Evolutionary conservation across 768 basidiomycete species (phyloP).

Genomic region (Polyporus arcularius): DNA sequence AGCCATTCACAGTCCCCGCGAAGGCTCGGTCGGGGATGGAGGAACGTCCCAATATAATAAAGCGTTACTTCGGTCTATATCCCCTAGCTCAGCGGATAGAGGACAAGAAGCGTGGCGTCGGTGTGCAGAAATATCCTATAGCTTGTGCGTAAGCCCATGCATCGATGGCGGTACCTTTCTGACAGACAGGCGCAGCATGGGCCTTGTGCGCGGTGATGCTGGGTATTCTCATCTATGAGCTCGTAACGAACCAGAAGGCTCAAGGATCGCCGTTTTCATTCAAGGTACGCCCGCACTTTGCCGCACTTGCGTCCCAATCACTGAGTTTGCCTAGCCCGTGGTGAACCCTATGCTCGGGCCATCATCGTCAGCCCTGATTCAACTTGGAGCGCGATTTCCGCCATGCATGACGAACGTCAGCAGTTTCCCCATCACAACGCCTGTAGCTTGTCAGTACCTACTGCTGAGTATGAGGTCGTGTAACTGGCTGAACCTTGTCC

Average conservation of each 20-base stretch:
- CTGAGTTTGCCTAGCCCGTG: slow-evolving; percentile 50
- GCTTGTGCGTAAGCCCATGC: slow-evolving; percentile 52
- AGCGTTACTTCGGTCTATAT: slow-evolving; percentile 35
- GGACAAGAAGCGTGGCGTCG: slow-evolving; percentile 83
- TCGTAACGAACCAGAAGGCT: slow-evolving; percentile 69
- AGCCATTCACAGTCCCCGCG: slow-evolving; percentile 41
- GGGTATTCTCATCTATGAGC: slow-evolving; percentile 80
- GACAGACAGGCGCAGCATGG: slow-evolving; percentile 53
- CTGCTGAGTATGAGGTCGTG: background rate
- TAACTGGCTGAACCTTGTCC: slow-evolving; percentile 8
- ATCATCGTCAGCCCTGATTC: slow-evolving; percentile 78
- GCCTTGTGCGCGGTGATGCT: slow-evolving; percentile 65
- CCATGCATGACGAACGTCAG: slow-evolving; percentile 84
- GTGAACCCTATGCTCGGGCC: slow-evolving; percentile 94
- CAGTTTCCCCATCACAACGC: slow-evolving; percentile 53
- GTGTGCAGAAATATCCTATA: slow-evolving; percentile 78
- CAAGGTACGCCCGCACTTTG: slow-evolving; percentile 49
- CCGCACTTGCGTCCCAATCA: background rate
- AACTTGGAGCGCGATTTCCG: slow-evolving; percentile 89
- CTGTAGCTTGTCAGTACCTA: slow-evolving; percentile 56
- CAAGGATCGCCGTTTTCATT: slow-evolving; percentile 88
- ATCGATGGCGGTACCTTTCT: background rate
- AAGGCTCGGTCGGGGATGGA: slow-evolving; percentile 15
- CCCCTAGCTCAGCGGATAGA: slow-evolving; percentile 83
- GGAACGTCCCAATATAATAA: slow-evolving; percentile 18